phyloP scores from a whole-genome alignment of 1,284 basidiomycete species.

The Phellinidium pouzarii region DNA sequence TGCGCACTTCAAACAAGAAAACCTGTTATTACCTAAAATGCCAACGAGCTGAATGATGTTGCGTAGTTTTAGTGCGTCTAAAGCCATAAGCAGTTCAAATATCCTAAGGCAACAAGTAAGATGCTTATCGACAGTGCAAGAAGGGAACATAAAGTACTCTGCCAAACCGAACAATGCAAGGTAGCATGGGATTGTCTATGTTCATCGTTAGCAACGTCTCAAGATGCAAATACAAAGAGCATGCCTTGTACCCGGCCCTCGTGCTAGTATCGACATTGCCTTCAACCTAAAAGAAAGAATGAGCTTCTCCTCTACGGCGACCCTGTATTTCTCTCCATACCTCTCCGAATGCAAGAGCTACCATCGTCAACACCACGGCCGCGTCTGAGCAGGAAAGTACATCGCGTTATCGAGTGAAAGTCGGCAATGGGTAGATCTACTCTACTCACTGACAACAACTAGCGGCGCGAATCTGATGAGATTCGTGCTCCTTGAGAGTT shows the following conservation, averaged over 20 bases:
- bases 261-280: constrained; percentile 39
- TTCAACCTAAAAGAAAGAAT: constrained; percentile 40
- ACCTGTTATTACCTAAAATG: constrained; percentile 42
- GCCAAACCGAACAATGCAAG: constrained; percentile 75
- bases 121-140: constrained; percentile 35
- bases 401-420: not conserved
- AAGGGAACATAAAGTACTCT: constrained; percentile 41
- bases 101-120: constrained; percentile 31
- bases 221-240: constrained; percentile 3
- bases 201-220: not conserved
- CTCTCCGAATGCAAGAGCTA: constrained; percentile 34
- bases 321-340: constrained; percentile 20
- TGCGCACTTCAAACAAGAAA: not conserved
- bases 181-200: constrained; percentile 76
- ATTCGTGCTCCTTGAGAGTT: constrained; percentile 25
- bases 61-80: constrained; percentile 59
- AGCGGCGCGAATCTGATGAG: not conserved
- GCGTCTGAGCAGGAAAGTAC: constrained; percentile 33
- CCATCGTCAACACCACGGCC: constrained; percentile 40
- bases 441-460: constrained; percentile 15
- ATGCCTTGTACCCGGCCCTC: constrained; percentile 45
- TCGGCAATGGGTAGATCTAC: not conserved
- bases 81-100: constrained; percentile 23
- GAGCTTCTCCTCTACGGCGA: not conserved
- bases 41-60: constrained; percentile 74